These are phyloP conservation scores for Mallotus japonicus DNA, from an alignment of 441 rosid genomes.

Conservation along the genomic window DNA sequence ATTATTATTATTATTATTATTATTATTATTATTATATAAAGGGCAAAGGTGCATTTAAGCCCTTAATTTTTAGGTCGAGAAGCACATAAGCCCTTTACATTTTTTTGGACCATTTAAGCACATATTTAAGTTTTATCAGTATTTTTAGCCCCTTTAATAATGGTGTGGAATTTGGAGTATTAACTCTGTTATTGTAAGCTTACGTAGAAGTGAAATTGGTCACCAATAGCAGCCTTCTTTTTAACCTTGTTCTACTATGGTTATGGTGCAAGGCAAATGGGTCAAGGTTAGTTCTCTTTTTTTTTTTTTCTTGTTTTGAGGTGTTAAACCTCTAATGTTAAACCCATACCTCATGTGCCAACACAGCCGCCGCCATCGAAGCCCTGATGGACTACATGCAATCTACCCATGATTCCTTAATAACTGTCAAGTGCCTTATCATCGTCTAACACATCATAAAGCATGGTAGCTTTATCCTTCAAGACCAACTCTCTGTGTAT, in stretches of 20 bases:
- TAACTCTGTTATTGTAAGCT: too few species aligned
- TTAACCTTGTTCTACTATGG: conserved; percentile 43
- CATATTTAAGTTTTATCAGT: too few species aligned
- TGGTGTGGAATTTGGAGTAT: too few species aligned
- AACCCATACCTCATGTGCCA: conserved; percentile 67
- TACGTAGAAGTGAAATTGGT: too few species aligned
- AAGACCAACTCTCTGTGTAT: conserved; percentile 77
- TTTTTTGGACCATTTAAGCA: too few species aligned
- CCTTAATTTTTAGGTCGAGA: too few species aligned
- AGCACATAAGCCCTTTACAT: too few species aligned
- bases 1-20: too few species aligned
- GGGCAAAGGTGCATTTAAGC: too few species aligned
- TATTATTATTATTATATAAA: too few species aligned
- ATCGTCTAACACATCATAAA: conserved; percentile 58
- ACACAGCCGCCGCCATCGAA: conserved; percentile 59
- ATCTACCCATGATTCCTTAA: conserved; percentile 61
- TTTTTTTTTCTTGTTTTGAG: background rate
- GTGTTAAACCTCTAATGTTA: too few species aligned
- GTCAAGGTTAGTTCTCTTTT: conserved; percentile 44
- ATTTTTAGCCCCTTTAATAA: too few species aligned
- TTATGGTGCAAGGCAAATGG: conserved; percentile 51
- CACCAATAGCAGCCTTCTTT: background rate
- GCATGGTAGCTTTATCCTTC: conserved; percentile 79
- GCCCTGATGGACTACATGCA: conserved; percentile 87
- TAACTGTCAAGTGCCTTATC: conserved; percentile 72